Evolutionary conservation across 257 asterid genomes (phyloP), one percentile per base, ranked within the genome.

Genomic region (Jacaranda copaia): DNA sequence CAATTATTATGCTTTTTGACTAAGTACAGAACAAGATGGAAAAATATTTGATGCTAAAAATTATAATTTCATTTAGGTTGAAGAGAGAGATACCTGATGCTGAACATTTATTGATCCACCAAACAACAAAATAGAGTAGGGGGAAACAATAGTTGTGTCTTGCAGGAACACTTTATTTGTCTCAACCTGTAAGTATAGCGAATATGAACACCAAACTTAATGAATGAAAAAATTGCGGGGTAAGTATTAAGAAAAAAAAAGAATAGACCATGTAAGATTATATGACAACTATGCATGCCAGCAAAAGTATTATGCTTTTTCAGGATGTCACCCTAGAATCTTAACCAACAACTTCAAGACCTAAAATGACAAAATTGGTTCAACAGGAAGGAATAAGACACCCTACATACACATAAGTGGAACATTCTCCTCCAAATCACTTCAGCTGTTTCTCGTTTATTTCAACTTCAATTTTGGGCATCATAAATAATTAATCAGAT

Each of bases 21-120:
- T 62, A 8, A 75, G 53, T 35, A 36, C 5, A 8, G n/a, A 20
- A 19, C 2, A 58, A 46, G 38, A 38, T 12, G 57, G 32, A 63
- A 40, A 40, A 40, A 57, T 67, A 74, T 16, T 25, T 15, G 49
- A 57, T 61, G 74, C 20, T 25, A 39, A 20, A 52, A 57, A 55
- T 13, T 57, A 79, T 4, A 19, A 70, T 36, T 77, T 61, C 67
- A 67, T 56, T 20, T 10, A 74, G 71, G 77, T 59, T 13, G 66
- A 15, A 51, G 75, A 70, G 67, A 73, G 59, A 74, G 68, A 74
- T 86, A 95, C 99, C 93, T 93, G 96, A 86, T 95, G 99, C 84
- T 93, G 97, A 75, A 95, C 90, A 81, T 80, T 89, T 73, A 95
- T 81, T 56, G 96, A 85, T 77, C 99, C 99, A 68, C 99, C 99